phyloP scores from a whole-genome alignment of 495 filamentous ascomycete genomes.

The Articulospora tetracladia region DNA sequence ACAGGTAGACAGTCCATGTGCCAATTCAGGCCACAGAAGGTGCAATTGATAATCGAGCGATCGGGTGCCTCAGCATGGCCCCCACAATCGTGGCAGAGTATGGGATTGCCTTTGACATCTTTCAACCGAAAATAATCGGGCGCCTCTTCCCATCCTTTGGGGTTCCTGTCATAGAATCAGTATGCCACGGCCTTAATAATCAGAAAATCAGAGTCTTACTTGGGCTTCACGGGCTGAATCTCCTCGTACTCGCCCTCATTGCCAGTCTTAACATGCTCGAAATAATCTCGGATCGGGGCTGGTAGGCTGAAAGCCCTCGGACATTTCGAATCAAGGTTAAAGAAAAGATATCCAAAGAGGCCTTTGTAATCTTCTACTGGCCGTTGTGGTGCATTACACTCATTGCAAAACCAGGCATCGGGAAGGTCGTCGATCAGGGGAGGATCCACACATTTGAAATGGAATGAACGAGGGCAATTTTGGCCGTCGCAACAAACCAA shows the following conservation, averaged over 20 bases:
- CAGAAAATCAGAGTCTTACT: constrained; percentile 19
- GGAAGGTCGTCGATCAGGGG: constrained; percentile 61
- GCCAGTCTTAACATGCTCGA: constrained; percentile 68
- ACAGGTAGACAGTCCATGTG: constrained; percentile 91
- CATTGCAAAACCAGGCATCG: constrained; percentile 80
- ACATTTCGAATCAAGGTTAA: constrained; percentile 56
- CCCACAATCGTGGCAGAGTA: constrained; percentile 70
- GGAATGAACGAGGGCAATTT: constrained; percentile 80
- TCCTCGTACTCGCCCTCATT: constrained; percentile 79
- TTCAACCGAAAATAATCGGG: constrained; percentile 62
- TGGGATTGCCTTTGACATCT: constrained; percentile 61
- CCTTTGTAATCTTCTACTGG: neutral
- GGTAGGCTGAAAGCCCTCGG: constrained; percentile 74
- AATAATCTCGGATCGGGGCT: constrained; percentile 60
- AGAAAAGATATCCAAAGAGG: constrained; percentile 55
- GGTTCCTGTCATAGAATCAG: constrained; percentile 3
- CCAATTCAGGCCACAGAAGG: constrained; percentile 75
- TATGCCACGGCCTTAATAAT: constrained; percentile 10
- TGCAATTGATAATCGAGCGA: constrained; percentile 71
- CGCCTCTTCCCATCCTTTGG: constrained; percentile 51
- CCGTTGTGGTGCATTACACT: constrained; percentile 46
- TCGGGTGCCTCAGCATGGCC: constrained; percentile 46
- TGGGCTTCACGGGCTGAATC: constrained; percentile 28
- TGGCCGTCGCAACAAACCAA: constrained; percentile 93
- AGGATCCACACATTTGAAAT: constrained; percentile 81